A percentile compares a stretch with the other conserved stretches of the same genome.
Evolutionary conservation across 306 rosid species (phyloP).

Genomic region (Astragalus glycyphyllos): DNA sequence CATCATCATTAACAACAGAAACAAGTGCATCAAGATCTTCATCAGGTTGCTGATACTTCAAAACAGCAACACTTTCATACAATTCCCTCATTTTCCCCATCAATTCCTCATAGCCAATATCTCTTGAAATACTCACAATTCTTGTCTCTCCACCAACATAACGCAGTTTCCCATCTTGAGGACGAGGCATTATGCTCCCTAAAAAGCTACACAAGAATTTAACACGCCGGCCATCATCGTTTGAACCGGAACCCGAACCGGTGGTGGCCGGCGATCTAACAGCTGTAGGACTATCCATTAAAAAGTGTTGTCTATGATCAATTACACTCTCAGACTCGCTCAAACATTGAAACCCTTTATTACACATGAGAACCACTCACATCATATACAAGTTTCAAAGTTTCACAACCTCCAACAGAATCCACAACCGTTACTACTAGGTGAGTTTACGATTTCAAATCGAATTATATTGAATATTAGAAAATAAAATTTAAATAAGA

Average conservation of each 20-base stretch:
- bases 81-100: conserved; percentile 92
- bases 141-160: conserved; percentile 98
- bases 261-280: conserved; percentile 51
- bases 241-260: conserved; percentile 50
- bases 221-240: conserved; percentile 73
- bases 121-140: conserved; percentile 80
- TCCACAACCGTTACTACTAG: conserved; percentile 13
- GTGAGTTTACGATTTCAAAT: conserved; percentile 40
- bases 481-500: neutral
- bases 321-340: conserved; percentile 54
- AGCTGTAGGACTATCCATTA: conserved; percentile 78
- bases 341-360: conserved; percentile 62
- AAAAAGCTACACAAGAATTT: conserved; percentile 90
- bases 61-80: conserved; percentile 75
- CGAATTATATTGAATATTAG: conserved; percentile 16
- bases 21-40: conserved; percentile 98
- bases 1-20: conserved; percentile 94
- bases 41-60: conserved; percentile 97
- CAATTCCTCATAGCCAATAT: conserved; percentile 77
- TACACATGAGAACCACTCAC: conserved; percentile 62
- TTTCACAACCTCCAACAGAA: conserved; percentile 29
- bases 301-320: conserved; percentile 49
- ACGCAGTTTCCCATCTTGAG: conserved; percentile 93
- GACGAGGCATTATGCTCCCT: conserved; percentile 97
- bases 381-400: conserved; percentile 41